These are phyloP conservation scores for Suillus americanus DNA, from an alignment of 768 basidiomycete genomes.

Conservation along the genomic window DNA sequence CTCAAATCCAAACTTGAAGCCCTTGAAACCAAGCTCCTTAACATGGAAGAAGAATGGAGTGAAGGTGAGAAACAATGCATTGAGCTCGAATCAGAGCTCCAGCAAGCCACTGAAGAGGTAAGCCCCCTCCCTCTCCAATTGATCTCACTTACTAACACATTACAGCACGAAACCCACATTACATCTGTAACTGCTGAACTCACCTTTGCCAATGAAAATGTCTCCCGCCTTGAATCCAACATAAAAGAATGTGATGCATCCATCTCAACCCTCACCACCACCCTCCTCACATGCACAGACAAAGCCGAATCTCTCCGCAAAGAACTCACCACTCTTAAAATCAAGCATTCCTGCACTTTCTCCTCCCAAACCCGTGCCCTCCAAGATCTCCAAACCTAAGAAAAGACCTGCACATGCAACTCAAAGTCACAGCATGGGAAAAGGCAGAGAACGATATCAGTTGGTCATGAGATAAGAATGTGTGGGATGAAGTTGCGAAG, in stretches of 20 bases:
- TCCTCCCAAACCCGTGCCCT: conserved; percentile 44
- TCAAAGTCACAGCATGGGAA: conserved; percentile 51
- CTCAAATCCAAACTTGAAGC: conserved; percentile 28
- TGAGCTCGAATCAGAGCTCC: conserved; percentile 55
- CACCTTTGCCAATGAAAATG: conserved; percentile 52
- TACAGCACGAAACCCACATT: conserved; percentile 48
- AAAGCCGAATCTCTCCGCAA: conserved; percentile 56
- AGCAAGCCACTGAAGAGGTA: conserved; percentile 56
- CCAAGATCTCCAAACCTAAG: conserved; percentile 17
- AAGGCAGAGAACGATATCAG: conserved; percentile 58
- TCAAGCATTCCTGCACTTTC: conserved; percentile 51
- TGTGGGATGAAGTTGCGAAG: conserved; percentile 56
- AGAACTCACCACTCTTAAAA: conserved; percentile 52
- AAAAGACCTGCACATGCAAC: conserved; percentile 25
- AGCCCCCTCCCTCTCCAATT: conserved; percentile 12
- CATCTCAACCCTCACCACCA: conserved; percentile 45
- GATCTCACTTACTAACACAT: conserved; percentile 22
- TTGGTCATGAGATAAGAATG: conserved; percentile 49
- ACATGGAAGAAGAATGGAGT: conserved; percentile 55
- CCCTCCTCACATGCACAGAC: conserved; percentile 46
- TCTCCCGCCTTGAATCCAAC: conserved; percentile 56
- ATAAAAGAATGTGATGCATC: conserved; percentile 57
- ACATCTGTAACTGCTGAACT: conserved; percentile 53
- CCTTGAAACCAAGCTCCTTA: conserved; percentile 41
- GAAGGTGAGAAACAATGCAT: conserved; percentile 54